Conservation (phyloP, 1,284 basidiomycete genomes). For the Cryptococcus sp. region DNA sequence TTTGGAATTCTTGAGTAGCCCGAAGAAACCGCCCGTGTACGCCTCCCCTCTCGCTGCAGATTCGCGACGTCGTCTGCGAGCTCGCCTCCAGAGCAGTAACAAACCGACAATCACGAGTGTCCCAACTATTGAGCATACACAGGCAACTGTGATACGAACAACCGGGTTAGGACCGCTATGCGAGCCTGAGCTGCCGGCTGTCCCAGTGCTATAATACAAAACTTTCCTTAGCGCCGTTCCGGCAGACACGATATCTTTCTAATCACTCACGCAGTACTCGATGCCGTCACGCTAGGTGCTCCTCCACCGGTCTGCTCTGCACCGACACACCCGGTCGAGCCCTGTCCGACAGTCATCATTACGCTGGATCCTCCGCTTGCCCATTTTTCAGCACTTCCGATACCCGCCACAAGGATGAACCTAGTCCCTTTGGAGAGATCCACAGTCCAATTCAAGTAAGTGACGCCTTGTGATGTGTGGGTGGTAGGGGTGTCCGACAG, state of each 20-base stretch:
- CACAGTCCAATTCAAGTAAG: conserved; percentile 46
- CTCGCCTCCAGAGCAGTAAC: conserved; percentile 50
- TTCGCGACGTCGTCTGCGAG: conserved; percentile 25
- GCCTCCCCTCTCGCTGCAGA: conserved; percentile 11
- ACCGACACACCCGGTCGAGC: conserved; percentile 30
- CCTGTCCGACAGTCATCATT: conserved; percentile 51
- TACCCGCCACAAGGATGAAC: conserved; percentile 50
- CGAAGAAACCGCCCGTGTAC: conserved; percentile 4
- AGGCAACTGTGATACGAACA: conserved; percentile 59
- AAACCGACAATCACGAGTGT: conserved; percentile 47
- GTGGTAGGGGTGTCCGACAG: conserved; percentile 44
- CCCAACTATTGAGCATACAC: conserved; percentile 57
- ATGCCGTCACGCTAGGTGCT: conserved; percentile 39
- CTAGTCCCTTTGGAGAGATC: conserved; percentile 49
- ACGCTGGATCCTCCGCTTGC: conserved; percentile 44
- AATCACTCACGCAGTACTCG: conserved; percentile 2
- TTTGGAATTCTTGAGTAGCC: not conserved
- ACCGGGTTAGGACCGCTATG: conserved; percentile 33
- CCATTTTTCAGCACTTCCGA: conserved; percentile 47
- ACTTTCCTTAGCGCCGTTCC: conserved; percentile 1
- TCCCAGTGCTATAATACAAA: not conserved
- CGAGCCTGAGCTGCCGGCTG: not conserved
- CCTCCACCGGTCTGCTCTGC: conserved; percentile 12
- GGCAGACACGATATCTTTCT: not conserved
- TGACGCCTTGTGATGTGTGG: conserved; percentile 39